Conservation (phyloP, 495 filamentous ascomycete genomes). For the Pseudevernia furfuracea region DNA sequence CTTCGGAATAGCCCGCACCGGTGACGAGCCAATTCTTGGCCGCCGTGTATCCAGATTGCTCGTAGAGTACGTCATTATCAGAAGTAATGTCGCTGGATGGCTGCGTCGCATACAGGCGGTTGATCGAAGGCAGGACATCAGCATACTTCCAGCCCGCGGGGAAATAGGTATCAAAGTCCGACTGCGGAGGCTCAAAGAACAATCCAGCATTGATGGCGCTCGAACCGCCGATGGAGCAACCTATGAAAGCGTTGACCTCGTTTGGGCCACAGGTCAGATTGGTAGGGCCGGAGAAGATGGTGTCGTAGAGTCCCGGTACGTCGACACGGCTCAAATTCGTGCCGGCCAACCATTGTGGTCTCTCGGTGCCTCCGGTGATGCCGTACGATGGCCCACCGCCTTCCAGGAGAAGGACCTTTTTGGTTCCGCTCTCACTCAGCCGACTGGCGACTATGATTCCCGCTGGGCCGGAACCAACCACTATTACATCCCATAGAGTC, state of each 20-base stretch:
- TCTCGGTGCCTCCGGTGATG: constrained; percentile 33
- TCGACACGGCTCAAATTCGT: constrained; percentile 68
- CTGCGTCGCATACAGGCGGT: constrained; percentile 58
- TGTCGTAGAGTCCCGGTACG: constrained; percentile 69
- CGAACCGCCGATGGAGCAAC: constrained; percentile 60
- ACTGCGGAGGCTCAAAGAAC: constrained; percentile 44
- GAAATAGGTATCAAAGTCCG: constrained; percentile 69
- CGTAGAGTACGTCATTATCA: constrained; percentile 58
- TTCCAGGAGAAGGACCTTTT: constrained; percentile 17
- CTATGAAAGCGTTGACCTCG: constrained; percentile 59
- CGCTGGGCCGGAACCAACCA: constrained; percentile 15
- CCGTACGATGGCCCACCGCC: constrained; percentile 17
- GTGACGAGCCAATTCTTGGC: constrained; percentile 47
- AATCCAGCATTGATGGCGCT: constrained; percentile 66
- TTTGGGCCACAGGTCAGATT: constrained; percentile 52
- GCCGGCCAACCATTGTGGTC: constrained; percentile 56
- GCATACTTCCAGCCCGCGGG: constrained; percentile 62
- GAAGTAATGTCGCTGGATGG: constrained; percentile 63
- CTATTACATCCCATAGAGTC: constrained; percentile 15
- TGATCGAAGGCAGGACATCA: constrained; percentile 51
- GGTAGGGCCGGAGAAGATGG: constrained; percentile 55
- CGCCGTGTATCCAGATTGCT: constrained; percentile 57
- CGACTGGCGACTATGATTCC: constrained; percentile 16
- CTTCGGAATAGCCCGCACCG: constrained; percentile 52
- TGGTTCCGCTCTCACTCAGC: constrained; percentile 9